These are phyloP conservation scores for Gyrodon lividus DNA, from an alignment of 768 basidiomycete genomes.

Conservation along the genomic window DNA sequence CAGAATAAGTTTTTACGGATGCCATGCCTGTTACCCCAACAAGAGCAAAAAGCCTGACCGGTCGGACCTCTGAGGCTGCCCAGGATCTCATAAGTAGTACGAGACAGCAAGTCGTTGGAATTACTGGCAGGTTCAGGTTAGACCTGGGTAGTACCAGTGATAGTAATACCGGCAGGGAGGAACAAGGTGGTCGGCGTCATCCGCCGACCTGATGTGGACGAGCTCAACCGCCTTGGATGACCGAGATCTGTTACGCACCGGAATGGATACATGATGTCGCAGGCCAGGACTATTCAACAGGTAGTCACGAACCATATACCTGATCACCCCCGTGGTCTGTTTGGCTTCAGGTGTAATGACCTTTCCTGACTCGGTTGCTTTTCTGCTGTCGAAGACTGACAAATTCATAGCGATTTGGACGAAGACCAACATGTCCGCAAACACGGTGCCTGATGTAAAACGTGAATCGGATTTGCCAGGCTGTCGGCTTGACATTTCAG, in stretches of 20 bases:
- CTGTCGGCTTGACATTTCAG: neutral
- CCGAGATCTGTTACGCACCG: slow-evolving; percentile 52
- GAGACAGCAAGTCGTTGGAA: too few relatives aligned
- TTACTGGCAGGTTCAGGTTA: too few relatives aligned
- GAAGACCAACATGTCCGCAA: slow-evolving; percentile 2
- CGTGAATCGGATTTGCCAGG: neutral
- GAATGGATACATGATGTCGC: slow-evolving; percentile 26
- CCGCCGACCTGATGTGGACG: slow-evolving; percentile 36
- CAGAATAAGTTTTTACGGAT: too few relatives aligned
- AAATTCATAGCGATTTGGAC: neutral
- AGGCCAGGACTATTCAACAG: neutral
- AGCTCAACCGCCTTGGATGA: slow-evolving; percentile 48
- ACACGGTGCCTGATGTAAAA: too few relatives aligned
- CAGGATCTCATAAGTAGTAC: too few relatives aligned
- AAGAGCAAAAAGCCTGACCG: too few relatives aligned
- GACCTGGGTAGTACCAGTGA: too few relatives aligned
- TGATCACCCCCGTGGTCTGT: neutral
- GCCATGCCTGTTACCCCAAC: too few relatives aligned
- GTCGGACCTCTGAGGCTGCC: too few relatives aligned
- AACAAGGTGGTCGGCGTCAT: too few relatives aligned
- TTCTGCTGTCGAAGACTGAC: neutral
- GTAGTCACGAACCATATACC: neutral
- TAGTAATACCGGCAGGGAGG: too few relatives aligned
- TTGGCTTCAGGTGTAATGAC: neutral
- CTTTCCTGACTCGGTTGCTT: neutral